Percentiles rank a stretch among this genome's conserved stretches.
These are phyloP conservation scores for Mycosphaerella arachidis DNA, from an alignment of 2,329 filamentous ascomycete species.

Conservation along the genomic window DNA sequence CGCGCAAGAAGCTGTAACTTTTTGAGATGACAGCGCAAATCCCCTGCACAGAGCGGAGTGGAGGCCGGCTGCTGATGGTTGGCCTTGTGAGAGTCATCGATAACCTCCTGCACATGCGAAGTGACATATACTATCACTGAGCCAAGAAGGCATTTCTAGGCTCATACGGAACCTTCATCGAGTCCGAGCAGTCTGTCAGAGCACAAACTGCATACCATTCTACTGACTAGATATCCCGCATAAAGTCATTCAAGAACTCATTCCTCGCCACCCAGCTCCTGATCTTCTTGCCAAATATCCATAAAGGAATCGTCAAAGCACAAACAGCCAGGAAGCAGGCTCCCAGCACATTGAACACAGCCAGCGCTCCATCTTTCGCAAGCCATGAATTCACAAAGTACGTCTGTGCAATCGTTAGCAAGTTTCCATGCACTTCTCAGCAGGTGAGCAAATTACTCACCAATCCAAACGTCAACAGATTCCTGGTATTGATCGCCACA, in stretches of 20 bases:
- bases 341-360: conserved; percentile 31
- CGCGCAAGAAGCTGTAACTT: neutral
- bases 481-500: conserved; percentile 49
- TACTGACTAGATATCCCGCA: conserved; percentile 23
- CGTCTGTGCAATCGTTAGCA: conserved; percentile 23
- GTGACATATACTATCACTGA: no score
- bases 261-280: conserved; percentile 43
- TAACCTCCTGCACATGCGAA: neutral
- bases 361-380: conserved; percentile 25
- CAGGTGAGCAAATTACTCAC: neutral
- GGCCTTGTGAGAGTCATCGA: neutral
- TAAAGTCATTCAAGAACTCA: conserved; percentile 31
- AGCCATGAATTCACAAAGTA: conserved; percentile 37
- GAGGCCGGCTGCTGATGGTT: neutral
- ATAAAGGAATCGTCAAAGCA: conserved; percentile 46
- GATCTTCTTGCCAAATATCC: conserved; percentile 48
- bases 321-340: conserved; percentile 42
- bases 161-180: no score
- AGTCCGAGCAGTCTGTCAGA: no score
- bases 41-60: neutral
- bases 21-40: neutral
- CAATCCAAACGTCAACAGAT: conserved; percentile 46
- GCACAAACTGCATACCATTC: neutral
- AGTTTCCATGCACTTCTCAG: neutral
- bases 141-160: no score